Evolutionary conservation across 2,329 filamentous ascomycete genomes (phyloP), one percentile per base, ranked within the genome.

Genomic region (Exophiala sideris): DNA sequence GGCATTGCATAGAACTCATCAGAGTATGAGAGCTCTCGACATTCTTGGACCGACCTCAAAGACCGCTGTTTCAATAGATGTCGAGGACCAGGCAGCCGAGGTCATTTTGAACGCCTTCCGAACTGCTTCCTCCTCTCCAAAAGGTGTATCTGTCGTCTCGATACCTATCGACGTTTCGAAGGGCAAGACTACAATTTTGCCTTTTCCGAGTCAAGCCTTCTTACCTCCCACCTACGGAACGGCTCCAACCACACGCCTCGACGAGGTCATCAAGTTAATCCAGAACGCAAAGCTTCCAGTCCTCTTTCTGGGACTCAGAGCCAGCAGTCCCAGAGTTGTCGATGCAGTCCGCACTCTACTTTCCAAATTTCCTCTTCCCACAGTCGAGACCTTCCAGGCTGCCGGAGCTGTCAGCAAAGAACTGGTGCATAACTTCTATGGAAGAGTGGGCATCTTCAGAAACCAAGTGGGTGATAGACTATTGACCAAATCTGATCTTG

Each of bases 361-460:
- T 7, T 61, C 63, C 6, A 71, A 69, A 44, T 68, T 71, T 57
- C 72, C 72, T 1, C 68, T 77, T 6, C 73, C 75, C 1, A 74
- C 77, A 1, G 68, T 78, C n/a, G 76, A 78, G 63, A 78, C 76
- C 0, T 78, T 78, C 63, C 75, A 78, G 63, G 76, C 76, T 1
- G 76, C 76, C 1, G 76, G 76, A 6, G 73, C 74, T 10, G 70
- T 78, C 11, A 70, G 73, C 3, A 64, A 71, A 50, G 71, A 75
- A 18, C 67, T 76, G 6, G 59, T 58, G 8, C 70, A 74, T 44
- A 66, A 76, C 7, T 78, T 77, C 67, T 76, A 71, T 57, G 76
- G 76, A 8, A 67, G 76, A 3, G 71, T 78, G 6, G 76, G 76
- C 3, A 67, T 78, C 2, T 78, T 78, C 68, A 67, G 75, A 4